Conservation (phyloP, 129 eudicot species). For the sunflower (Helianthus annuus) region DNA sequence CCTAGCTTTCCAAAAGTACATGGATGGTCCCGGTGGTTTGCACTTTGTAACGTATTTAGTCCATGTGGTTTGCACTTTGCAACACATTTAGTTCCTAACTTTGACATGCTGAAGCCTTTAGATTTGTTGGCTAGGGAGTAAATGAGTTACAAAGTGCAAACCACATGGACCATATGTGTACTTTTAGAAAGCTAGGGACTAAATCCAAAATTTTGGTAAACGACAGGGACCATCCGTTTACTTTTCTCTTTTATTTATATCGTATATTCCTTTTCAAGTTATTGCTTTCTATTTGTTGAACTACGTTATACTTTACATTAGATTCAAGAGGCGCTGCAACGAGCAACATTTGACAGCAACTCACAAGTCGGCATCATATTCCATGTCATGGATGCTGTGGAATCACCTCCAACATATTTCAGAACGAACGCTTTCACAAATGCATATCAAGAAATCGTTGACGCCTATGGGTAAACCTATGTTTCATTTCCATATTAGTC, state of each 20-base stretch:
- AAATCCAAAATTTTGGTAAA: too few relatives aligned
- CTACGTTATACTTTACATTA: slow-evolving; percentile 24
- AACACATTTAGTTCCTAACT: too few relatives aligned
- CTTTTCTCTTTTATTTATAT: background rate
- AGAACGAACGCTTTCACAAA: slow-evolving; percentile 85
- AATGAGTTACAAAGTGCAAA: too few relatives aligned
- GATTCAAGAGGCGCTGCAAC: slow-evolving; percentile 97
- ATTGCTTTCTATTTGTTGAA: slow-evolving; percentile 5
- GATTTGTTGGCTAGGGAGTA: too few relatives aligned
- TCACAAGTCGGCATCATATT: slow-evolving; percentile 96
- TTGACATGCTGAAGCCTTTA: too few relatives aligned
- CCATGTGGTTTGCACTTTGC: too few relatives aligned
- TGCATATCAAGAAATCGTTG: slow-evolving; percentile 97
- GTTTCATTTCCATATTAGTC: background rate
- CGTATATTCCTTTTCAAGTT: background rate
- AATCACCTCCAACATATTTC: slow-evolving; percentile 96
- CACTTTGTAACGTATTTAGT: too few relatives aligned
- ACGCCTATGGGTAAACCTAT: slow-evolving; percentile 88
- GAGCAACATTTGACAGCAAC: slow-evolving; percentile 93
- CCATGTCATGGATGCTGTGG: slow-evolving; percentile 83
- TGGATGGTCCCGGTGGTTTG: too few relatives aligned
- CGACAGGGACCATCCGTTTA: too few relatives aligned
- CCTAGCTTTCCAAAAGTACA: too few relatives aligned
- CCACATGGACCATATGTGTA: too few relatives aligned
- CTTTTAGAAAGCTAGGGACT: too few relatives aligned